Evolutionary conservation across 1,284 basidiomycete genomes (phyloP).

Genomic region (Ceratobasidium sp.): DNA sequence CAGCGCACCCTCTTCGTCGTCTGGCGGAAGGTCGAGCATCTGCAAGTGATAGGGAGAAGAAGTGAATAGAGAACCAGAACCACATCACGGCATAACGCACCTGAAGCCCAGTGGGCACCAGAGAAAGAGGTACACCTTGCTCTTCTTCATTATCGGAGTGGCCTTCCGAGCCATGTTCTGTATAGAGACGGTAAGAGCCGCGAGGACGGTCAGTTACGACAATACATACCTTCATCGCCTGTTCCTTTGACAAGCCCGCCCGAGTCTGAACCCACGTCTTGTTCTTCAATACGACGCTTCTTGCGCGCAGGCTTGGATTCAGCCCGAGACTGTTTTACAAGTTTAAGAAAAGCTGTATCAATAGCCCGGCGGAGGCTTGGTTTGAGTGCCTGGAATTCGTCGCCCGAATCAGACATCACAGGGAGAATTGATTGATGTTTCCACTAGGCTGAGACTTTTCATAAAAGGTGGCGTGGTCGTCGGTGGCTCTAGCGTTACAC

Average conservation of each 20-base stretch:
- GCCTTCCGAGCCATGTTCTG: neutral
- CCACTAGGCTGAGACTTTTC: neutral
- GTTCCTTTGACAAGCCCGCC: conserved; percentile 10
- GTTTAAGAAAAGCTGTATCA: conserved; percentile 27
- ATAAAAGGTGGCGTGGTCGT: neutral
- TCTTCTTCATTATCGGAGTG: conserved; percentile 16
- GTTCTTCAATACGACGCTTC: conserved; percentile 1
- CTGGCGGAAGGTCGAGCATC: conserved; percentile 37
- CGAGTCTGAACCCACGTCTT: neutral
- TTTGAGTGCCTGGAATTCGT: conserved; percentile 15
- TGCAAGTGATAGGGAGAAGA: neutral
- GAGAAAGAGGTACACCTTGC: conserved; percentile 6
- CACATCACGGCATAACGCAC: neutral
- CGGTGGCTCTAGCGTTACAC: neutral
- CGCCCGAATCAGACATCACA: conserved; percentile 23
- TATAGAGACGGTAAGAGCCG: no score
- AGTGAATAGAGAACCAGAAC: neutral
- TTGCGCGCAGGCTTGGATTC: neutral
- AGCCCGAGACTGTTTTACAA: neutral
- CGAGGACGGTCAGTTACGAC: no score
- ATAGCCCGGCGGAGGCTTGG: conserved; percentile 31
- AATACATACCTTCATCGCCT: no score
- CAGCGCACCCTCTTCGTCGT: conserved; percentile 29
- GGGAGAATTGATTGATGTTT: neutral
- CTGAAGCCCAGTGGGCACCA: conserved; percentile 37